These are phyloP conservation scores for Botrytis squamosa DNA, from an alignment of 2,329 filamentous ascomycete genomes.

Conservation along the genomic window DNA sequence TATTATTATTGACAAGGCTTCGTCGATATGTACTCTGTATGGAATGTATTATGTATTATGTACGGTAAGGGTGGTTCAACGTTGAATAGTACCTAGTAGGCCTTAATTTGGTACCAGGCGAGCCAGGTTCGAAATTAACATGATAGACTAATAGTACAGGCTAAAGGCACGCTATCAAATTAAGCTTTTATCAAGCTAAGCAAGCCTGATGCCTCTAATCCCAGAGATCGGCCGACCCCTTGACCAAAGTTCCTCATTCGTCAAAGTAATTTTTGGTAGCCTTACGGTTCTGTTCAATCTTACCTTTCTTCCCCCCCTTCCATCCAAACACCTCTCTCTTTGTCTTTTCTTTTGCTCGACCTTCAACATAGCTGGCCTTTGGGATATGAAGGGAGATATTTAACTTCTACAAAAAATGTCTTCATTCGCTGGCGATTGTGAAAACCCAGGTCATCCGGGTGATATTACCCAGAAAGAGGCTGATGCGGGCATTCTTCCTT, in stretches of 20 bases:
- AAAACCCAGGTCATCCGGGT: slow-evolving; percentile 28
- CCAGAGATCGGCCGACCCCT: slow-evolving; percentile 1
- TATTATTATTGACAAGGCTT: neutral
- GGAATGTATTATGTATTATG: neutral
- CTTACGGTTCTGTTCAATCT: slow-evolving; percentile 1
- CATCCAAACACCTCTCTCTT: neutral
- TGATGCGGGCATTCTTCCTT: slow-evolving; percentile 44
- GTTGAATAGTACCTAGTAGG: neutral
- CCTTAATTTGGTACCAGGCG: neutral
- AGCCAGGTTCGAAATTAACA: neutral
- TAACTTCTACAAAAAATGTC: slow-evolving; percentile 25
- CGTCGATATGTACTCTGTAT: neutral
- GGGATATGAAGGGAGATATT: slow-evolving; percentile 22
- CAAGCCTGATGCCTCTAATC: neutral
- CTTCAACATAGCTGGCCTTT: slow-evolving; percentile 5
- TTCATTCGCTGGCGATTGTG: slow-evolving; percentile 24
- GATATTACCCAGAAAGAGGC: slow-evolving; percentile 34
- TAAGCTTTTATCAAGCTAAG: slow-evolving; percentile 19
- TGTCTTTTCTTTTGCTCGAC: slow-evolving; percentile 3
- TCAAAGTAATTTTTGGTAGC: slow-evolving; percentile 9
- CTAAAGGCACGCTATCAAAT: slow-evolving; percentile 16
- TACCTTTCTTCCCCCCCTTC: neutral
- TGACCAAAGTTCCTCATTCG: slow-evolving; percentile 19
- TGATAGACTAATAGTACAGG: slow-evolving; percentile 1
- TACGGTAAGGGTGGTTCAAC: neutral